Evolutionary conservation across 805 yeast species (phyloP), one percentile per base, ranked within the genome.

Genomic region (Candida xiaguanensis): DNA sequence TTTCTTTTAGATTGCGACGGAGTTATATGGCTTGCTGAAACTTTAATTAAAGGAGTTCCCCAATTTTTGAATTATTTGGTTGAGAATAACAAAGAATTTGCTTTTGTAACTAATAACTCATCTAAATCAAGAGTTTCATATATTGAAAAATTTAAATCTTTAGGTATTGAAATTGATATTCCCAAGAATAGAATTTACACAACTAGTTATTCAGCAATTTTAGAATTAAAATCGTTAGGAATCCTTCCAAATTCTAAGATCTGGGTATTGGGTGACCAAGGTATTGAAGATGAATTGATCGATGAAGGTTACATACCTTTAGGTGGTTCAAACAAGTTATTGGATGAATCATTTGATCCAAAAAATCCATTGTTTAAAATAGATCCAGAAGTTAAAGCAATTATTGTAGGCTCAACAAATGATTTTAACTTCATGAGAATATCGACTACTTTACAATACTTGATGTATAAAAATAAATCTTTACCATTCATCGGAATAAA

Each of bases 1-100:
- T 64, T 65, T 38, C 50, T 65, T 6, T 63, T 65, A 44, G 70
- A 65, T 40, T 65, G 70, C 37, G 70, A 65, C 38, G 72, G 72
- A 1, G 72, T 65, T 7, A 50, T 65, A 9, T 65, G 72, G 70
- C 55, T 63, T 11, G 69, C 59, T 34, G 59, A 58, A 23, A 48
- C 38, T 13, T 39, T 60, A 33, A 61, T 65, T 18, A 62, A 65
- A 0, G 69, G 68, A 4, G 61, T 61, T 14, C 39, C 42, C 17
- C 56, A 55, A 20, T 46, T 61, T 14, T 41, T 65, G 9, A 48
- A 48, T 23, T 45, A 46, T 33, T 48, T 65, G 31, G 40, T 52
- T 19, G 27, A 41, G 3, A 46, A 46, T n/a, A 49, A 50, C 28
- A 65, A 65, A 46, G 45, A 51, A 31, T 48, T 48, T 26, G 65